phyloP scores from a whole-genome alignment of 176 grass and related monocot genomes.

The Carex littledalei region DNA sequence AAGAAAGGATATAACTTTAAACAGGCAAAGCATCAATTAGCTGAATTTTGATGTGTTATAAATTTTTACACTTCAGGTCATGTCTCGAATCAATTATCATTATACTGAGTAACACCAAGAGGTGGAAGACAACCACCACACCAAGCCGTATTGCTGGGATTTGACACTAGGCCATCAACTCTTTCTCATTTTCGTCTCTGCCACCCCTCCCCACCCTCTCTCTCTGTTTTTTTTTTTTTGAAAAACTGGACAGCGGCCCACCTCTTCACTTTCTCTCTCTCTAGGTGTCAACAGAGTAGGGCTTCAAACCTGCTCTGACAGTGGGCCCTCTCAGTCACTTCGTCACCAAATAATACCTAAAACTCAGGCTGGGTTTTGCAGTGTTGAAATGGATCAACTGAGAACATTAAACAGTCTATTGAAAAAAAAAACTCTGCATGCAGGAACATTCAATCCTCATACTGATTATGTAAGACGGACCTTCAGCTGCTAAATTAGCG shows the following conservation, averaged over 20 bases:
- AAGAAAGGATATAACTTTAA: neutral
- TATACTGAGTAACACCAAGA: neutral
- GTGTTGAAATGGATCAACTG: neutral
- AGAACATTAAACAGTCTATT: neutral
- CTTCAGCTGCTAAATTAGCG: conserved; percentile 97
- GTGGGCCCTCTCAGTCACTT: neutral
- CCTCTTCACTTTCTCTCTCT: too few relatives aligned
- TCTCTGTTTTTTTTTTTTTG: too few relatives aligned
- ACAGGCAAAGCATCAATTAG: neutral
- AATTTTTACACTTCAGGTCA: neutral
- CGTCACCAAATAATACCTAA: neutral
- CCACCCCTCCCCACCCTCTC: too few relatives aligned
- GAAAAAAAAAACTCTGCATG: neutral
- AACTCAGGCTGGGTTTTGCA: neutral
- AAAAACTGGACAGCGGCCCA: too few relatives aligned
- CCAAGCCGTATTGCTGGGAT: too few relatives aligned
- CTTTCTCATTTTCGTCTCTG: too few relatives aligned
- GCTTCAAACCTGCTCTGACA: neutral
- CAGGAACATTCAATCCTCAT: neutral
- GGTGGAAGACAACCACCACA: too few relatives aligned
- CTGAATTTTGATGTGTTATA: neutral
- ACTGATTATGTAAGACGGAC: conserved; percentile 26
- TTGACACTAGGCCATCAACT: too few relatives aligned
- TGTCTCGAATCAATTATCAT: neutral
- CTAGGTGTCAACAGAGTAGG: neutral